Evolutionary conservation across 1,139 yeast genomes (phyloP), one percentile per base, ranked within the genome.

Genomic region (Kodamaea ohmeri): DNA sequence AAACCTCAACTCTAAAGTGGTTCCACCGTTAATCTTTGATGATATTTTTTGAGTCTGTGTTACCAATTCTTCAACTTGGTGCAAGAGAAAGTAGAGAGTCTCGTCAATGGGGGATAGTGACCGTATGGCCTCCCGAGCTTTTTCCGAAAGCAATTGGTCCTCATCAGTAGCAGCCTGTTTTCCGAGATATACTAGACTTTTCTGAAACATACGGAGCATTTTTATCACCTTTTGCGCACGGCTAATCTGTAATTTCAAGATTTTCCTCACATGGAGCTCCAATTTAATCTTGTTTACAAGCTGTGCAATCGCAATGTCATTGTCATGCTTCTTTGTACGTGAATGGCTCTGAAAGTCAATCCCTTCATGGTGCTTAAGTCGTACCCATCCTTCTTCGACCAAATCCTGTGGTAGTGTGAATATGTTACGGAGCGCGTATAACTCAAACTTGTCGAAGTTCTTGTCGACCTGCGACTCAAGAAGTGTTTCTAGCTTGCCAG

Each of bases 361-460:
- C 2, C 72, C 79, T 38, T 74, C 72, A 43, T 90, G 95, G 53
- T 88, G 95, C 38, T 71, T 72, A 36, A 89, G 63, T 35, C 82
- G 61, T 37, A 89, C 64, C 72, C 78, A 80, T 5, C 95, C 95
- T 6, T 66, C 76, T 11, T 73, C 72, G 1, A 84, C 69, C 31
- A 87, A 63, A n/a, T 83, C 85, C 4, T 61, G 62, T 0, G 96
- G 96, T 11, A 90, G 65, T 8, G 76, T 74, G 40, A 90, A 68
- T 15, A 90, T 77, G 56, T 90, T 90, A 51, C 96, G 63, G 38
- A 88, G 62, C 4, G 87, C 77, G 56, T 89, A 90, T 25, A 89
- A 65, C 63, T 90, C 97, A 53, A 87, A 82, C 57, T 83, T 83
- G 60, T 90, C 97, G 57, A 88, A 89, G 54, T 86, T 85, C 50